A percentile compares a stretch with the other conserved stretches of the same genome.
Conservation (phyloP, 257 asterid species). For the Solanum rostratum region DNA sequence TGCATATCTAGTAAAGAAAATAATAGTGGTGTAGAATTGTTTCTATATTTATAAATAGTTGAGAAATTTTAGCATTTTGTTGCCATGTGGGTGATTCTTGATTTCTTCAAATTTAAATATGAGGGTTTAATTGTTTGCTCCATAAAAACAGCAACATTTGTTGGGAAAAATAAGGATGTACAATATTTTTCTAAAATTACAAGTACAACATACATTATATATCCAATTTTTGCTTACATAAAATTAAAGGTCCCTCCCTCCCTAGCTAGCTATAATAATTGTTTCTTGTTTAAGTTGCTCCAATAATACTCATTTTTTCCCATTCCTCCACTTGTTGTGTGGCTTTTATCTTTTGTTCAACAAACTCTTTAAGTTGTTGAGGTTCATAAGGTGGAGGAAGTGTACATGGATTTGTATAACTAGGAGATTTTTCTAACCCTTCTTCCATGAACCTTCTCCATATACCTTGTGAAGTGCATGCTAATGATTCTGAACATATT, state of each 20-base stretch:
- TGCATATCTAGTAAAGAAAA: background rate
- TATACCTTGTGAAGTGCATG: conserved; percentile 35
- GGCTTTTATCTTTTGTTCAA: conserved; percentile 26
- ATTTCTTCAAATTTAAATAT: background rate
- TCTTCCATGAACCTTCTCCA: conserved; percentile 66
- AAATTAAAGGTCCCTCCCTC: background rate
- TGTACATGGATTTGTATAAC: conserved; percentile 43
- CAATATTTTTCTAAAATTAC: background rate
- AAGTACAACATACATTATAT: background rate
- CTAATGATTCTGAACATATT: conserved; percentile 58
- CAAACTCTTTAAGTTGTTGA: conserved; percentile 26
- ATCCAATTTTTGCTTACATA: background rate
- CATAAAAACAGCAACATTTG: background rate
- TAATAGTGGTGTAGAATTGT: background rate
- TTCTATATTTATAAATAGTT: background rate
- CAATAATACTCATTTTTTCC: conserved; percentile 62
- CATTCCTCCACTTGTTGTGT: conserved; percentile 53
- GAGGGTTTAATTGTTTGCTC: background rate
- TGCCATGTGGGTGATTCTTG: conserved; percentile 2
- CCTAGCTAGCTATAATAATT: background rate
- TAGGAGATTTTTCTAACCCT: conserved; percentile 57
- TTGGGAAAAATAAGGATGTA: background rate
- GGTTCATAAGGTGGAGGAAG: conserved; percentile 64
- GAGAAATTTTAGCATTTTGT: background rate
- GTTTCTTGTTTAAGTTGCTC: conserved; percentile 22